Conservation (phyloP, 2,329 filamentous ascomycete species). For the Phaeosphaeria sp. region DNA sequence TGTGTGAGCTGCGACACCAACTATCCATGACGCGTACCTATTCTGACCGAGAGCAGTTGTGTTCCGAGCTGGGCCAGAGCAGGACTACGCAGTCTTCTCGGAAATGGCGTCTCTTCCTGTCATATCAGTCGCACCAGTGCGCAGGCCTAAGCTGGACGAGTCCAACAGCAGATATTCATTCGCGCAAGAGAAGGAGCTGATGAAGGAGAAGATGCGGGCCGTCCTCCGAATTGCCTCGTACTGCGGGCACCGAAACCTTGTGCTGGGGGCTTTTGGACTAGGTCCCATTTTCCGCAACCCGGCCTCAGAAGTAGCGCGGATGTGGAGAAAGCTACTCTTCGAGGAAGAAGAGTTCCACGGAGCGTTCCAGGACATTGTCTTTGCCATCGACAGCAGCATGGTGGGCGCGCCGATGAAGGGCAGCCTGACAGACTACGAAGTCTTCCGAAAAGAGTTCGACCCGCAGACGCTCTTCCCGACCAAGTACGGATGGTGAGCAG, state of each 20-base stretch:
- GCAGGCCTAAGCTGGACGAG: slow-evolving; percentile 75
- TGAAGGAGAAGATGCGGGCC: slow-evolving; percentile 74
- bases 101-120: slow-evolving; percentile 68
- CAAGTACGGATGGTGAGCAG: slow-evolving; percentile 24
- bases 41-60: slow-evolving; percentile 58
- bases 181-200: slow-evolving; percentile 71
- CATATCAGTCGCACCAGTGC: slow-evolving; percentile 74
- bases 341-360: slow-evolving; percentile 53
- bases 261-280: slow-evolving; percentile 53
- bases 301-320: slow-evolving; percentile 50
- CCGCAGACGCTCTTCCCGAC: slow-evolving; percentile 48
- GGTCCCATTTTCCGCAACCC: slow-evolving; percentile 55
- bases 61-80: slow-evolving; percentile 70
- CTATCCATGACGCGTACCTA: not conserved
- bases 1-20: slow-evolving; percentile 57
- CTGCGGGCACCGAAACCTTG: slow-evolving; percentile 48
- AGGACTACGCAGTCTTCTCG: slow-evolving; percentile 44
- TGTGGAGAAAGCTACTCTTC: slow-evolving; percentile 54
- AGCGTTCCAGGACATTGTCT: slow-evolving; percentile 53
- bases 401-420: slow-evolving; percentile 40
- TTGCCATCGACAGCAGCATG: slow-evolving; percentile 51
- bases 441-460: slow-evolving; percentile 50
- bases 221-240: slow-evolving; percentile 71
- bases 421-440: slow-evolving; percentile 44
- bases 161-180: slow-evolving; percentile 75